phyloP scores from a whole-genome alignment of 305 asterid species.

The Fraxinus xanthoxyloides region DNA sequence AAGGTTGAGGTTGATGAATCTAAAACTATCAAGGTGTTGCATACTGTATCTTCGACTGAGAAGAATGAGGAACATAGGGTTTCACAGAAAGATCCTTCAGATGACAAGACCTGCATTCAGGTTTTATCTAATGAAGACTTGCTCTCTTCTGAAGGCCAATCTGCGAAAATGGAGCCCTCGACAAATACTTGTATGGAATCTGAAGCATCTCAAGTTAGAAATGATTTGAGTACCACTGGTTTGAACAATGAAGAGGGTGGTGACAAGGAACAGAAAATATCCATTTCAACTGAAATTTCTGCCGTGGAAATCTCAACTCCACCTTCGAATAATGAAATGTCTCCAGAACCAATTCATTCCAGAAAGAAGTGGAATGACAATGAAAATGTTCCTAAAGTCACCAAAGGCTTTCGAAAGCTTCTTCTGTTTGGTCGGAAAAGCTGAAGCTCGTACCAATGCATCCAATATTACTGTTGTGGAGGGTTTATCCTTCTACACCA shows the following conservation, averaged over 20 bases:
- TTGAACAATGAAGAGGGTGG: conserved; percentile 20
- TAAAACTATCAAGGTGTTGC: conserved; percentile 41
- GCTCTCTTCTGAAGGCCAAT: conserved; percentile 16
- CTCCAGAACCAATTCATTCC: conserved; percentile 34
- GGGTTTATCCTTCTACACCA: conserved; percentile 9
- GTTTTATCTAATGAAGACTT: conserved; percentile 14
- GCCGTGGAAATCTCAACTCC: conserved; percentile 48
- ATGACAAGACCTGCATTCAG: conserved; percentile 19
- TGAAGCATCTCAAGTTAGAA: conserved; percentile 14
- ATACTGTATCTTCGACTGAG: conserved; percentile 40
- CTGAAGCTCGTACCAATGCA: conserved; percentile 29
- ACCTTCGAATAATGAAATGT: conserved; percentile 41
- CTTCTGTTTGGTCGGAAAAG: conserved; percentile 63
- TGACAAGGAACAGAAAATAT: conserved; percentile 34
- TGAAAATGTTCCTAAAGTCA: conserved; percentile 52
- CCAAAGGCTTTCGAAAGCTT: conserved; percentile 73
- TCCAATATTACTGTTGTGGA: background rate
- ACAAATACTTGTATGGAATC: conserved; percentile 14
- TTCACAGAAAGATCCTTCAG: conserved; percentile 26
- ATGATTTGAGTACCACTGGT: conserved; percentile 21
- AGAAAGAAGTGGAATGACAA: conserved; percentile 72
- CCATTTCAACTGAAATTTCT: conserved; percentile 38
- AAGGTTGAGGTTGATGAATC: conserved; percentile 25
- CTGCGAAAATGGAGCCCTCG: conserved; percentile 21
- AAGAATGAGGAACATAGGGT: conserved; percentile 30